Conservation (phyloP, 2,329 filamentous ascomycete genomes). For the Parastagonospora avenae region DNA sequence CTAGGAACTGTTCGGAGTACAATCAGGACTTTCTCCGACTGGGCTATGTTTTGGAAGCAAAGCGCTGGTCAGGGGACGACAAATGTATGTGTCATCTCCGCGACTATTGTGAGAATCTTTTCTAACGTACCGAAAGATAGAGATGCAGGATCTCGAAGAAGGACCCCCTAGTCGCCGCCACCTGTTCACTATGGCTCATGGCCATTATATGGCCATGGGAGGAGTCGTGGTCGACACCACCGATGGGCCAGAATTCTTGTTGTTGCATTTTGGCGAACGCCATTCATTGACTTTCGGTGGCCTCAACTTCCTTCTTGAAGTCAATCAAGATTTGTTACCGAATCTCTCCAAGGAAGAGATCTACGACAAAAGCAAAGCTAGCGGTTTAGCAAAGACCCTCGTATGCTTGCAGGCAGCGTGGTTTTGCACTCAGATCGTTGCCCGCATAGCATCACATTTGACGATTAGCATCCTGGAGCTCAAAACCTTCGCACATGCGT, state of each 20-base stretch:
- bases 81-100: neutral
- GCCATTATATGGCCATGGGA: slow-evolving; percentile 12
- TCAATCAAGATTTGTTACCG: neutral
- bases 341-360: slow-evolving; percentile 8
- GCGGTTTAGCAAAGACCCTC: slow-evolving; percentile 18
- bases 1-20: neutral
- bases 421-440: slow-evolving; percentile 27
- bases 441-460: slow-evolving; percentile 10
- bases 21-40: neutral
- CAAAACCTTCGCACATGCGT: slow-evolving; percentile 61
- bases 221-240: slow-evolving; percentile 7
- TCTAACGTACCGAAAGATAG: neutral
- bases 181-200: slow-evolving; percentile 11
- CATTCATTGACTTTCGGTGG: neutral
- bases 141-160: neutral
- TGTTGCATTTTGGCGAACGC: too few relatives aligned
- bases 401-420: slow-evolving; percentile 28
- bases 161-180: neutral
- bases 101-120: neutral
- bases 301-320: neutral
- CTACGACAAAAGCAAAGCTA: slow-evolving; percentile 15
- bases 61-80: too few relatives aligned
- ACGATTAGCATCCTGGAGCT: slow-evolving; percentile 61
- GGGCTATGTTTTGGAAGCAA: neutral
- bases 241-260: neutral